Base-by-base conservation (phyloP, 2,329 filamentous ascomycete species). In the Nemania sp. region DNA sequence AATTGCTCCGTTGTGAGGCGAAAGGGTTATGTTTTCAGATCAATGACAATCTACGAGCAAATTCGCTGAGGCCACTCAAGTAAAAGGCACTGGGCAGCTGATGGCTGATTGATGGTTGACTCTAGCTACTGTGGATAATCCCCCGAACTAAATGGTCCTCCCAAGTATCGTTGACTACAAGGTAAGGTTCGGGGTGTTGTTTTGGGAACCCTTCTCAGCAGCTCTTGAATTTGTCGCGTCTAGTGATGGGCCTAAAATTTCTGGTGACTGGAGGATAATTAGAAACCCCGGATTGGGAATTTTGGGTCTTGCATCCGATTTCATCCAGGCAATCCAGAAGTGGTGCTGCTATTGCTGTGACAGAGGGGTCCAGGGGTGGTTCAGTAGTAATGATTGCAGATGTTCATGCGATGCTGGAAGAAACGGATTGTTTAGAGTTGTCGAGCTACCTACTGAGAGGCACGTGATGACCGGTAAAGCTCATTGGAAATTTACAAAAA, bases 31-130 rank as follows among this genome's bases (percentile, higher is more conserved):
- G 57, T 57, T 52, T 56, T 59, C 45, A 61, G 49, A 50, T 59
- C 31, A 41, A 48, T 34, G 49, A 46, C 53, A 60, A 57, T 57
- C 61, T 64, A 64, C 62, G 52, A 41, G 45, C 46, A 33, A 39
- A 45, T 41, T 59, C 49, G 59, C 54, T 42, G 41, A 50, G 31
- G 47, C 54, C 33, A 59, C 57, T 57, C 51, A 54, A 56, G 52
- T 44, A 50, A 42, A 52, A 56, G 52, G 50, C 59, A 53, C 39
- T 34, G 56, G 39, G 47, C 56, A 50, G 41, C 52, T 48, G 52
- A 54, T 45, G 46, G 54, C 46, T 40, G 54, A 46, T 40, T 49
- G 57, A 52, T 44, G 47, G 46, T 43, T 54, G 54, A 30, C 44
- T 59, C 50, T 59, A 59, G 54, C 56, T 59, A 57, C 47, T 52